Evolutionary conservation across 768 basidiomycete genomes (phyloP).

Genomic region (Clathrus columnatus): DNA sequence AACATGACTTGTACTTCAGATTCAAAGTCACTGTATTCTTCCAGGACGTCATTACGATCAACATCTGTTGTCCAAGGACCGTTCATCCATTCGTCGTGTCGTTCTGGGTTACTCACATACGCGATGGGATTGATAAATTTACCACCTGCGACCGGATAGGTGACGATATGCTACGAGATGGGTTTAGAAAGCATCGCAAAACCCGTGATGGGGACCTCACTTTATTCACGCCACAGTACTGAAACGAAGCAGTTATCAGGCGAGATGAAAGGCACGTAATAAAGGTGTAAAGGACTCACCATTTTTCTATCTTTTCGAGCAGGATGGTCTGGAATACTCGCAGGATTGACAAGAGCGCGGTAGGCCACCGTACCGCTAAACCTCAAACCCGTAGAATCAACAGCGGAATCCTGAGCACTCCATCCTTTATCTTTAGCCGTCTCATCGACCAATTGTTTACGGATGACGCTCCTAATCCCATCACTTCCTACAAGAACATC

Average conservation of each 20-base stretch:
- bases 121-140: neutral
- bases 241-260: neutral
- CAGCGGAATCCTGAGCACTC: constrained; percentile 26
- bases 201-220: neutral
- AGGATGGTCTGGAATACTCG: constrained; percentile 27
- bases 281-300: neutral
- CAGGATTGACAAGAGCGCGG: constrained; percentile 38
- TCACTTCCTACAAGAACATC: constrained; percentile 25
- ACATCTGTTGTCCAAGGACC: neutral
- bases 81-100: neutral
- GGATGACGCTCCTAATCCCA: constrained; percentile 23
- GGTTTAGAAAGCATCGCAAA: neutral
- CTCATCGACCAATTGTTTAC: constrained; percentile 24
- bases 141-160: neutral
- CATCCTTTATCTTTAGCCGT: too few relatives aligned
- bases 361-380: constrained; percentile 44
- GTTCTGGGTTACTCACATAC: neutral
- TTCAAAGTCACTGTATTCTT: constrained; percentile 45
- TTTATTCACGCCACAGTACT: neutral
- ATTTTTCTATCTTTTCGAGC: constrained; percentile 1
- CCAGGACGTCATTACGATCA: constrained; percentile 29
- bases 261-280: neutral
- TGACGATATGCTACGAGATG: neutral
- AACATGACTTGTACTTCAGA: constrained; percentile 49
- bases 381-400: constrained; percentile 40